A percentile compares a stretch with the other conserved stretches of the same genome.
phyloP scores from a whole-genome alignment of 345 rosid genomes.

The Excoecaria agallocha region DNA sequence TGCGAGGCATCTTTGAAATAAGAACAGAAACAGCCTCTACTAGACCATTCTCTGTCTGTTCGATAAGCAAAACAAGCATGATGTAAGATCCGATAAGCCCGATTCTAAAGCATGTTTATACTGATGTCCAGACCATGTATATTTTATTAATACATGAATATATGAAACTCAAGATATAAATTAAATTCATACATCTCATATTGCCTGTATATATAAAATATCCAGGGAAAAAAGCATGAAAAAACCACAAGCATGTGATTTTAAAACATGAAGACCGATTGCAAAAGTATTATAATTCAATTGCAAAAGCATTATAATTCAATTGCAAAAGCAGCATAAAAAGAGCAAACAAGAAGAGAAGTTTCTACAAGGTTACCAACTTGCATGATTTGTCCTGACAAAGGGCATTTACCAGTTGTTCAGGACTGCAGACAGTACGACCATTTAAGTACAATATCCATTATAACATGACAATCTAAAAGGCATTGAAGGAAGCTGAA shows the following conservation, averaged over 20 bases:
- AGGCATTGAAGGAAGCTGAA: neutral
- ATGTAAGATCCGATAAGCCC: neutral
- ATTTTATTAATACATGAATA: neutral
- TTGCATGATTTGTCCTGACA: neutral
- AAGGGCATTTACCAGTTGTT: neutral
- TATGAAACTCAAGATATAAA: neutral
- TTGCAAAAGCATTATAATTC: neutral
- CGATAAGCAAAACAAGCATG: constrained; percentile 23
- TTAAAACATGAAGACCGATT: neutral
- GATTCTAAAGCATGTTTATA: no score
- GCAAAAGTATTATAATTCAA: neutral
- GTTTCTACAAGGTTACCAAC: neutral
- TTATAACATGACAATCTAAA: neutral
- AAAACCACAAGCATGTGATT: neutral
- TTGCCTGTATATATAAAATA: neutral
- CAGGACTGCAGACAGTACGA: neutral
- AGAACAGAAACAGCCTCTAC: constrained; percentile 94
- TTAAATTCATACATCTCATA: neutral
- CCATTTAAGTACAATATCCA: neutral
- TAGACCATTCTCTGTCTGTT: constrained; percentile 90
- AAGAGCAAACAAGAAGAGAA: neutral
- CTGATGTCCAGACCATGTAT: no score
- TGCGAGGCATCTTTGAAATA: constrained; percentile 87
- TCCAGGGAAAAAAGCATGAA: neutral
- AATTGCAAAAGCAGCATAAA: neutral